Percentiles rank a stretch among this genome's conserved stretches.
Conservation (phyloP, 768 basidiomycete species). For the Fomitopsis pulvina region DNA sequence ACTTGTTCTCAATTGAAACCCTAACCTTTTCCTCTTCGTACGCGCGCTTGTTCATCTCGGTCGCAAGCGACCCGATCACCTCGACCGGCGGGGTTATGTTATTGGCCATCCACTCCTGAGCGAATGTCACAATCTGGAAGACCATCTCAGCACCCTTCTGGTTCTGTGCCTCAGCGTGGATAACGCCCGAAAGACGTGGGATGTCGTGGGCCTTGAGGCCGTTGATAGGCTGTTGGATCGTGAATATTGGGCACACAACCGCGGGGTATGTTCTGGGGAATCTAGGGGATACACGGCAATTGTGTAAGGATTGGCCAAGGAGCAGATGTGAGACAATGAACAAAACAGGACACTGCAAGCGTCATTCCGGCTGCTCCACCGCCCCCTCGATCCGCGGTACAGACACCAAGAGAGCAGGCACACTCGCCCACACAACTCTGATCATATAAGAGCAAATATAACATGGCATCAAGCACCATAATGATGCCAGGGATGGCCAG, state of each 20-base stretch:
- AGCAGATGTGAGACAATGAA: no score
- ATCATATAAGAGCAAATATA: no score
- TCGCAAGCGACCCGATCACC: conserved; percentile 63
- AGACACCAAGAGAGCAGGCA: no score
- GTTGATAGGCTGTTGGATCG: conserved; percentile 56
- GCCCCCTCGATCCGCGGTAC: no score
- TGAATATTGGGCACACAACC: conserved; percentile 61
- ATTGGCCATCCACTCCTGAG: conserved; percentile 64
- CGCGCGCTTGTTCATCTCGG: conserved; percentile 73
- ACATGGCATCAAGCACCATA: no score
- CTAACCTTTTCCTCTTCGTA: conserved; percentile 60
- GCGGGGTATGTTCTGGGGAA: conserved; percentile 81
- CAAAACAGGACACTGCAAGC: no score
- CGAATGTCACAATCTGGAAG: conserved; percentile 64
- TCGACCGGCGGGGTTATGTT: conserved; percentile 54
- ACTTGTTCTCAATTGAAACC: background rate
- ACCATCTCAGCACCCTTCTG: conserved; percentile 69
- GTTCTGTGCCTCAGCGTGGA: conserved; percentile 62
- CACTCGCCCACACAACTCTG: no score
- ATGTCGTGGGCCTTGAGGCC: conserved; percentile 57
- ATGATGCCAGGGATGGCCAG: no score
- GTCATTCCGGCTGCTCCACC: no score
- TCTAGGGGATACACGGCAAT: conserved; percentile 27
- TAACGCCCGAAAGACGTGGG: conserved; percentile 46
- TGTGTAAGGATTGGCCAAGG: background rate